Percentiles rank a stretch among this genome's conserved stretches.
Conservation (phyloP, 305 asterid genomes). For the Solanum hybrid region DNA sequence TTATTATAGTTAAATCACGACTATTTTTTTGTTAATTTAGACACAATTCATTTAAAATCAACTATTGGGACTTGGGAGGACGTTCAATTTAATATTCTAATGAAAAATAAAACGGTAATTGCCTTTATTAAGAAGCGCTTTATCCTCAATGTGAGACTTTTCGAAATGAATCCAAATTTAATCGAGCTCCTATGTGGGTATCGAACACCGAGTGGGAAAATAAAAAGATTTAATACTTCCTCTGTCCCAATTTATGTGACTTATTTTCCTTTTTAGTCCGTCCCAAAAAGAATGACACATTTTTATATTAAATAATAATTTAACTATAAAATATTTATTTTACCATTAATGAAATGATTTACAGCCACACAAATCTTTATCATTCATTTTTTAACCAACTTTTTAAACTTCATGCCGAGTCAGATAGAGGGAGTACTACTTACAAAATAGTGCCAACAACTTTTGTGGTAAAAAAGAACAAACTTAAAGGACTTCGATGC, state of each 20-base stretch:
- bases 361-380: not conserved
- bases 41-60: not conserved
- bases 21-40: not conserved
- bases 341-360: too few relatives aligned
- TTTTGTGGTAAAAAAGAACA: not conserved
- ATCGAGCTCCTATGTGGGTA: too few relatives aligned
- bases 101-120: not conserved
- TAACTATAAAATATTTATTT: too few relatives aligned
- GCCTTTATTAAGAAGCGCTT: too few relatives aligned
- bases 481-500: not conserved
- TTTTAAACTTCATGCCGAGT: not conserved
- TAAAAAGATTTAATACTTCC: too few relatives aligned
- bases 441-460: not conserved
- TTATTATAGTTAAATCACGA: not conserved
- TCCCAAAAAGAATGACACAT: not conserved
- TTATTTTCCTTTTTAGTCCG: rapidly evolving
- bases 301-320: too few relatives aligned
- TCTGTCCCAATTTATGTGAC: not conserved
- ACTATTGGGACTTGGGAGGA: not conserved
- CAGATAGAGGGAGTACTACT: not conserved
- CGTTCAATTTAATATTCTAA: not conserved
- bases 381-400: too few relatives aligned
- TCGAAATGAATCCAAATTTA: not conserved
- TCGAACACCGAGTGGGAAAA: too few relatives aligned
- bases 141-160: too few relatives aligned